phyloP scores from a whole-genome alignment of 2,329 filamentous ascomycete genomes.

The Bertia moriformis region DNA sequence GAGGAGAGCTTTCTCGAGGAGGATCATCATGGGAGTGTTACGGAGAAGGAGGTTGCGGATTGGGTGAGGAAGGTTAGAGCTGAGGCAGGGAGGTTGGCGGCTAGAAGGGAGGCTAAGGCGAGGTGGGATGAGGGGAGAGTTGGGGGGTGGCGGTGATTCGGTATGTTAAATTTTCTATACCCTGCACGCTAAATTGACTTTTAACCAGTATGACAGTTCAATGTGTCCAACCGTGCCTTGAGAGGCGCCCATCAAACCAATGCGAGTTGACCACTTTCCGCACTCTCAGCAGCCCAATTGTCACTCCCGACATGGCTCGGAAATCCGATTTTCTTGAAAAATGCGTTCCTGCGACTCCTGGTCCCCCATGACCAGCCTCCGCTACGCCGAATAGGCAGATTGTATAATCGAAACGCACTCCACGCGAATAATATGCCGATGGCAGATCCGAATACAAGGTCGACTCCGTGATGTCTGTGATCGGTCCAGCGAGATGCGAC shows the following conservation, averaged over 20 bases:
- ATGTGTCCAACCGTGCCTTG: no score
- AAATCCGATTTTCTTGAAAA: not conserved
- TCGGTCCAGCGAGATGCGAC: not conserved
- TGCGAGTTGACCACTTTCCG: no score
- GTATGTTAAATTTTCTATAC: not conserved
- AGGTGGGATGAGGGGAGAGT: conserved; percentile 1
- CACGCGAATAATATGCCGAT: not conserved
- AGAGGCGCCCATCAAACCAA: no score
- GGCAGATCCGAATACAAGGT: not conserved
- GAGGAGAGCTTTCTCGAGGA: conserved; percentile 1
- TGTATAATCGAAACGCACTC: not conserved
- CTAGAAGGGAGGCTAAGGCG: not conserved
- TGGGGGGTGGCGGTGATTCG: not conserved
- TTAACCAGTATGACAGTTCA: not conserved
- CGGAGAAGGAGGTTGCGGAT: conserved; percentile 1
- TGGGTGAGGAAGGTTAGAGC: not conserved
- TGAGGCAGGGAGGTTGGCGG: not conserved
- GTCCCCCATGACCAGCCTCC: not conserved
- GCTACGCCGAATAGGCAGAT: not conserved
- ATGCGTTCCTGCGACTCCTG: not conserved
- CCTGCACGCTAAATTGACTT: not conserved
- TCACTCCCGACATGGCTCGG: no score
- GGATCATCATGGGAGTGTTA: not conserved
- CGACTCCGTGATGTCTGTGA: not conserved
- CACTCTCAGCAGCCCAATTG: no score